Evolutionary conservation across 2,329 filamentous ascomycete species (phyloP), one percentile per base, ranked within the genome.

Genomic region (Trichoderma semiorbis): DNA sequence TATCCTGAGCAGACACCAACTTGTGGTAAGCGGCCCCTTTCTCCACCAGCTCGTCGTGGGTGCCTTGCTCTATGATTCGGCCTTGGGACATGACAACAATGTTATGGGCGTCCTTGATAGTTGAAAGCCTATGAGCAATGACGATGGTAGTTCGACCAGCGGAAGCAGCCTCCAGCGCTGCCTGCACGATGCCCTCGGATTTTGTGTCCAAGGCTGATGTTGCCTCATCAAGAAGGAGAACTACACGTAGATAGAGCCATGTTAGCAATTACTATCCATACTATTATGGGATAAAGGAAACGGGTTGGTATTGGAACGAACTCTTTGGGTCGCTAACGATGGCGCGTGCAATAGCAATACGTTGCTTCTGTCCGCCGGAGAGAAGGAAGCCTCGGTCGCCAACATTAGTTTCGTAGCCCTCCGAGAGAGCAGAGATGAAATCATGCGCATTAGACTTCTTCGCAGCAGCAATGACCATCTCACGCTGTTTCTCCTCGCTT

Each of bases 281-380:
- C 1, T 11, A 16, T 1, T 21, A 3, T 8, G 12, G 32, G 3
- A n/a, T 16, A 43, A 55, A 28, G n/a, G n/a, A 21, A 7, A 4
- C 8, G 24, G 11, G 18, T 2, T 12, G 11, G 62, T 57, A 3
- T 16, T 64, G 39, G 2, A 18, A 78, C 84, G 79, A 76, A 86
- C 84, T 91, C 83, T 95, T 97, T 0, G 95, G 95, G 76, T 98
- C 93, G 21, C 92, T 95, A 34, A 98, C 93, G 71, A 98, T 89
- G 50, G 95, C 95, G 78, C 94, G 88, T 8, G 95, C 94, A 81
- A 98, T 98, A 14, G 95, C 95, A 78, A 98, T 97, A 76, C 96
- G 93, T 82, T 98, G 96, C 81, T 98, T 97, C 82, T 99, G 96
- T 43, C 96, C 96, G 80, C 96, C 96, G 70, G 93, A 97, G 10